Percentiles rank a stretch among this genome's conserved stretches.
Conservation (phyloP, 2,329 filamentous ascomycete species). For the Teratosphaeria viscida region DNA sequence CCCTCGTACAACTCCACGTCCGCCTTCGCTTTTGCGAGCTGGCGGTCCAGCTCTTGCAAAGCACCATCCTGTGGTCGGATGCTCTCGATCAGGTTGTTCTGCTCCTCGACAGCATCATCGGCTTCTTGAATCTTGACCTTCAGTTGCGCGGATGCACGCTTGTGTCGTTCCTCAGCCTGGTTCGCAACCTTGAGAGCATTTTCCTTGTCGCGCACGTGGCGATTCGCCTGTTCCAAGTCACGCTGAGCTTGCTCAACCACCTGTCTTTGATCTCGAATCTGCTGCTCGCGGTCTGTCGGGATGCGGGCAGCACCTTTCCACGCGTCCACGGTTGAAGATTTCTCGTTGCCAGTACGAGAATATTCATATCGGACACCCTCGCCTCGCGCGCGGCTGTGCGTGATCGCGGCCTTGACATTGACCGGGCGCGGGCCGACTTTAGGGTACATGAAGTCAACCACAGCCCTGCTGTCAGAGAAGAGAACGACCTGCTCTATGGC, state of each 20-base stretch:
- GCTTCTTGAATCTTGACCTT: constrained; percentile 48
- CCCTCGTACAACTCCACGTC: constrained; percentile 33
- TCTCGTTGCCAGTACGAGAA: constrained; percentile 38
- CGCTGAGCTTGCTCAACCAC: constrained; percentile 22
- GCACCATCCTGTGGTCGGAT: constrained; percentile 52
- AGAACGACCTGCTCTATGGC: constrained; percentile 76
- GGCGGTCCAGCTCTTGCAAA: constrained; percentile 31
- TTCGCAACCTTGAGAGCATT: constrained; percentile 41
- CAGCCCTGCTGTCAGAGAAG: constrained; percentile 57
- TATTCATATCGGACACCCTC: constrained; percentile 52
- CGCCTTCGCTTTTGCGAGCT: constrained; percentile 48
- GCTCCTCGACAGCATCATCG: constrained; percentile 51
- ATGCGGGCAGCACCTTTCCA: constrained; percentile 52
- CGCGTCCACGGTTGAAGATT: constrained; percentile 43
- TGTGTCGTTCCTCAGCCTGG: constrained; percentile 41
- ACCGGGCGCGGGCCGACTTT: constrained; percentile 37
- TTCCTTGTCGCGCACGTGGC: constrained; percentile 38
- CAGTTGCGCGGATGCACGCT: constrained; percentile 38
- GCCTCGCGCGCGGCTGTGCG: constrained; percentile 46
- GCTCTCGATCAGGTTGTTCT: constrained; percentile 54
- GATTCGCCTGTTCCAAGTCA: constrained; percentile 45
- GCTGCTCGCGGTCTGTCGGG: constrained; percentile 22
- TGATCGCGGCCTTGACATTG: constrained; percentile 48
- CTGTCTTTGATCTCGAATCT: constrained; percentile 32
- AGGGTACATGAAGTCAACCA: constrained; percentile 57